Evolutionary conservation across 306 rosid species (phyloP).

Genomic region (Rosa persica): DNA sequence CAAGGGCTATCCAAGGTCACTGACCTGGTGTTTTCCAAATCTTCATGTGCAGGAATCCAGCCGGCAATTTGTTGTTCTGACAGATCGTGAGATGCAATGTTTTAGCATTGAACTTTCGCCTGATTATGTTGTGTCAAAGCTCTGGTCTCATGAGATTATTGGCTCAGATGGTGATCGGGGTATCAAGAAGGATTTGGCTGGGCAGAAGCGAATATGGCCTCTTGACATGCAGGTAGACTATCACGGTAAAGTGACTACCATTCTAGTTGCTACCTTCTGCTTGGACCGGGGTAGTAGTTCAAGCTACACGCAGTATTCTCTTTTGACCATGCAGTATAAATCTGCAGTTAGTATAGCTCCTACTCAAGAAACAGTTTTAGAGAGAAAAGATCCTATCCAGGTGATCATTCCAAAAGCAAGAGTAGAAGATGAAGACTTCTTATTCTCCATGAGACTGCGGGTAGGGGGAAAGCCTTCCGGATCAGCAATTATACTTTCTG

Average conservation of each 20-base stretch:
- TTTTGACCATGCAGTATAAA: conserved; percentile 85
- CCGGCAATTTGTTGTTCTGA: conserved; percentile 62
- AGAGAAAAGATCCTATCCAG: conserved; percentile 84
- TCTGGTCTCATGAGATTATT: conserved; percentile 86
- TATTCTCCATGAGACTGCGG: conserved; percentile 88
- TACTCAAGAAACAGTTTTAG: conserved; percentile 58
- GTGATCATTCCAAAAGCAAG: conserved; percentile 96
- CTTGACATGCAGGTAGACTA: conserved; percentile 81
- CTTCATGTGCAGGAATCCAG: conserved; percentile 41
- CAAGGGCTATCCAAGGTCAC: conserved; percentile 90
- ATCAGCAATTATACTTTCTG: conserved; percentile 79
- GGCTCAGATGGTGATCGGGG: conserved; percentile 84
- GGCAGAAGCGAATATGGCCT: conserved; percentile 93
- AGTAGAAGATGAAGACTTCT: conserved; percentile 75
- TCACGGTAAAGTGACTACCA: conserved; percentile 69
- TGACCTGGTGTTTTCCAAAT: conserved; percentile 68
- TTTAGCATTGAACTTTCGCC: conserved; percentile 53
- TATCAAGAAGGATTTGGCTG: conserved; percentile 90
- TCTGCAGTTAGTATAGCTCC: conserved; percentile 48
- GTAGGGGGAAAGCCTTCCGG: conserved; percentile 95
- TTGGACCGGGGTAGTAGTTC: conserved; percentile 89
- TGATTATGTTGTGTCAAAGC: conserved; percentile 54
- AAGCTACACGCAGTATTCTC: conserved; percentile 91
- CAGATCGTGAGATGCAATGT: conserved; percentile 80
- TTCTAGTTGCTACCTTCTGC: conserved; percentile 82